Evolutionary conservation across 495 filamentous ascomycete species (phyloP).

Genomic region (Penicillium goetzii): DNA sequence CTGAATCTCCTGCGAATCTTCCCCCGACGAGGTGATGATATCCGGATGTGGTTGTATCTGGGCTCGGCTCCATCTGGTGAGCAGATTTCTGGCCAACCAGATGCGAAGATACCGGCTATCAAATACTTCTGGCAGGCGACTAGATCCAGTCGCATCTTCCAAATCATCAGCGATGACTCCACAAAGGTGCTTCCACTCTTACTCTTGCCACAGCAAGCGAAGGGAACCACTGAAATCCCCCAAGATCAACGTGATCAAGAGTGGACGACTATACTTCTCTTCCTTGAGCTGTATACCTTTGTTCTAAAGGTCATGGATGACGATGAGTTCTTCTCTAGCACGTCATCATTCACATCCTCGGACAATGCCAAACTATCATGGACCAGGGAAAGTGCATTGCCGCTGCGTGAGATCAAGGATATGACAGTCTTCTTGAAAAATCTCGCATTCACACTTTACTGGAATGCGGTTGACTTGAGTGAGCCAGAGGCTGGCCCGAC

Average conservation of each 20-base stretch:
- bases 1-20: slow-evolving; percentile 86
- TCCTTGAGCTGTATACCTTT: slow-evolving; percentile 93
- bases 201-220: slow-evolving; percentile 39
- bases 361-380: slow-evolving; percentile 45
- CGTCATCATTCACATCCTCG: slow-evolving; percentile 41
- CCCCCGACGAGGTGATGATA: slow-evolving; percentile 80
- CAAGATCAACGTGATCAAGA: slow-evolving; percentile 61
- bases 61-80: slow-evolving; percentile 63
- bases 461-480: slow-evolving; percentile 71
- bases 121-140: slow-evolving; percentile 89
- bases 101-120: slow-evolving; percentile 65
- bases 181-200: slow-evolving; percentile 60
- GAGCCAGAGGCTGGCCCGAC: slow-evolving; percentile 53
- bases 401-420: slow-evolving; percentile 68
- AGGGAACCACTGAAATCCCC: slow-evolving; percentile 22
- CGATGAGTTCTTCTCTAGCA: slow-evolving; percentile 61
- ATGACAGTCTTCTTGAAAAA: slow-evolving; percentile 89
- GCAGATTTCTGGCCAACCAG: slow-evolving; percentile 39
- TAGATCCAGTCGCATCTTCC: slow-evolving; percentile 67
- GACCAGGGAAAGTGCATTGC: slow-evolving; percentile 70
- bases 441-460: slow-evolving; percentile 88
- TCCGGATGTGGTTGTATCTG: slow-evolving; percentile 92
- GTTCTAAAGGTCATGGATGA: slow-evolving; percentile 91
- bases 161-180: slow-evolving; percentile 62
- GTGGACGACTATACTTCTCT: slow-evolving; percentile 88